Evolutionary conservation across 2,329 filamentous ascomycete genomes (phyloP).

Genomic region (Coleophoma crateriformis): DNA sequence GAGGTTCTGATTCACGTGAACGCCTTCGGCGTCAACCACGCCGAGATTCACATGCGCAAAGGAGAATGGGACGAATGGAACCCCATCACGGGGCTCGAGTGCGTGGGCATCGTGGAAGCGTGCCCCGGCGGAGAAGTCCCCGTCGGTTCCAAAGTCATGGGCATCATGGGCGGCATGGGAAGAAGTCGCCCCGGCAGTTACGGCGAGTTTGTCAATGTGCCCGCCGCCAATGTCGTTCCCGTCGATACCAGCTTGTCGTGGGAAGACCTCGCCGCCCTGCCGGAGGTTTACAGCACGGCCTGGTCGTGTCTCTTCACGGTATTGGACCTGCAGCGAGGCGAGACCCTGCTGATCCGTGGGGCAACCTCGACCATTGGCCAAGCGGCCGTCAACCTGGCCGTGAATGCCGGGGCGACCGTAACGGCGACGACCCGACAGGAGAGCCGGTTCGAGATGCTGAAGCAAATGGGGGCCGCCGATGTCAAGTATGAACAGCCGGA

Average conservation of each 20-base stretch:
- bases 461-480: conserved; percentile 22
- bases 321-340: conserved; percentile 27
- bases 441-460: conserved; percentile 22
- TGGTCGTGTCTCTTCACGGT: conserved; percentile 33
- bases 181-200: conserved; percentile 32
- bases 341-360: conserved; percentile 33
- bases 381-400: conserved; percentile 32
- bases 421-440: conserved; percentile 31
- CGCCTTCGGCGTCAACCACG: conserved; percentile 38
- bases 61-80: conserved; percentile 35
- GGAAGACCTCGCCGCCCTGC: conserved; percentile 33
- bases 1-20: conserved; percentile 29
- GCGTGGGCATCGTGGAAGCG: conserved; percentile 33
- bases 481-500: conserved; percentile 20
- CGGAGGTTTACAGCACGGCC: conserved; percentile 33
- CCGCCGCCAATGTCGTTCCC: conserved; percentile 27
- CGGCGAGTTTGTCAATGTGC: conserved; percentile 30
- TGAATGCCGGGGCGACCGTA: conserved; percentile 29
- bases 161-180: conserved; percentile 38
- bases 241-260: conserved; percentile 26
- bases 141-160: conserved; percentile 28
- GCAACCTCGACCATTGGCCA: conserved; percentile 34
- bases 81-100: conserved; percentile 34
- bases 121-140: conserved; percentile 29
- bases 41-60: conserved; percentile 39